Conservation (phyloP, 2,329 filamentous ascomycete species). For the Paecilomyces dactylethromorphus region DNA sequence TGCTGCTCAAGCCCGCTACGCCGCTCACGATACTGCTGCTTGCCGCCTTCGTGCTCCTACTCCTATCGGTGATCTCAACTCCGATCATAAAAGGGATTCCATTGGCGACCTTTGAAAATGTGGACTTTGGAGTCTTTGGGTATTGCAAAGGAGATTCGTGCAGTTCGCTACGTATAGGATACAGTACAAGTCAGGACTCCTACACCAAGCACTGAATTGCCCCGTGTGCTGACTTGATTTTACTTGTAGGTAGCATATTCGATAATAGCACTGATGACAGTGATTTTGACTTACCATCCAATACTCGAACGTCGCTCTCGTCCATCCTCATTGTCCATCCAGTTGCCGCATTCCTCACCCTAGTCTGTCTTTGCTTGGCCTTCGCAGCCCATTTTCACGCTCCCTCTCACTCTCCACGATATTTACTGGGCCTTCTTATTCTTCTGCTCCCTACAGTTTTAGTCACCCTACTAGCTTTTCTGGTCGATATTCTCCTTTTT, state of each 20-base stretch:
- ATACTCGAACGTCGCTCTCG: slow-evolving; percentile 64
- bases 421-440: slow-evolving; percentile 77
- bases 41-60: slow-evolving; percentile 73
- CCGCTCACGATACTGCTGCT: slow-evolving; percentile 82
- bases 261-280: slow-evolving; percentile 33
- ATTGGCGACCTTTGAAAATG: slow-evolving; percentile 67
- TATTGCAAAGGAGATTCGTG: slow-evolving; percentile 66
- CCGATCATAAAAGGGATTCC: slow-evolving; percentile 83
- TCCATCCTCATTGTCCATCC: slow-evolving; percentile 89
- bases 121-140: slow-evolving; percentile 88
- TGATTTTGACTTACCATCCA: slow-evolving; percentile 61
- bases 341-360: slow-evolving; percentile 75
- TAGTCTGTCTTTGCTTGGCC: slow-evolving; percentile 77
- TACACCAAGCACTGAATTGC: neutral
- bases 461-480: slow-evolving; percentile 75
- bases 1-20: slow-evolving; percentile 85
- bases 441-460: slow-evolving; percentile 80
- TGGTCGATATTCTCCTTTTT: slow-evolving; percentile 90
- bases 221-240: slow-evolving; percentile 3
- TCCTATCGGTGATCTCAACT: slow-evolving; percentile 84
- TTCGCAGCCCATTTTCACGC: slow-evolving; percentile 77
- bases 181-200: slow-evolving; percentile 64
- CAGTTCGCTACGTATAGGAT: slow-evolving; percentile 72
- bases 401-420: slow-evolving; percentile 83
- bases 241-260: slow-evolving; percentile 41